phyloP scores from a whole-genome alignment of 2,329 filamentous ascomycete species.

The Fusarium buharicum region DNA sequence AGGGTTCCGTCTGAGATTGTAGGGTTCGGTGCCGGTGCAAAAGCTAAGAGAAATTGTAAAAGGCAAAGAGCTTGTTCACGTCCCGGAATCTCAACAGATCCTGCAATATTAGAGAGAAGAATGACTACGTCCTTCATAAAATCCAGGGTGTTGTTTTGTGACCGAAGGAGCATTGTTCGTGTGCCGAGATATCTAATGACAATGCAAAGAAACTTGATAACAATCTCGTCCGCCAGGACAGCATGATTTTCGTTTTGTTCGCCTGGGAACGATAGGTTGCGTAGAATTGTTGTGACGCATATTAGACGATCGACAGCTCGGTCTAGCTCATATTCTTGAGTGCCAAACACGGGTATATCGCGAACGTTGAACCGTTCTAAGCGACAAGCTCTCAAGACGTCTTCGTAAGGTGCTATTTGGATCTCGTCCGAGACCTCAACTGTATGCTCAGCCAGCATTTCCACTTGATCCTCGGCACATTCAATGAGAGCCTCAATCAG shows the following conservation, averaged over 20 bases:
- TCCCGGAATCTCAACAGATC: constrained; percentile 81
- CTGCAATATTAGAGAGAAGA: constrained; percentile 87
- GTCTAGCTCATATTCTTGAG: constrained; percentile 81
- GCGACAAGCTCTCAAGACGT: constrained; percentile 81
- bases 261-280: constrained; percentile 88
- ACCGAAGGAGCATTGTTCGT: constrained; percentile 84
- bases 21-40: constrained; percentile 82
- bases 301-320: constrained; percentile 87
- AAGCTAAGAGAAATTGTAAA: constrained; percentile 88
- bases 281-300: constrained; percentile 89
- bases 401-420: constrained; percentile 85
- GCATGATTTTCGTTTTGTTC: constrained; percentile 72
- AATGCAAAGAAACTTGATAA: constrained; percentile 85
- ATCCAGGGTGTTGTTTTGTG: constrained; percentile 85
- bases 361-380: constrained; percentile 77
- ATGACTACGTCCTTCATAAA: constrained; percentile 97
- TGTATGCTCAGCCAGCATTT: constrained; percentile 84
- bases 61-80: constrained; percentile 89
- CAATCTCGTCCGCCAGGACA: constrained; percentile 76
- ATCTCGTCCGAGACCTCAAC: constrained; percentile 89
- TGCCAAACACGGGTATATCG: constrained; percentile 78
- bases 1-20: constrained; percentile 66
- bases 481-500: constrained; percentile 88
- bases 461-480: constrained; percentile 88
- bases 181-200: constrained; percentile 90